Evolutionary conservation across 2,329 filamentous ascomycete genomes (phyloP).

Genomic region (Trichoderma pleuroti): DNA sequence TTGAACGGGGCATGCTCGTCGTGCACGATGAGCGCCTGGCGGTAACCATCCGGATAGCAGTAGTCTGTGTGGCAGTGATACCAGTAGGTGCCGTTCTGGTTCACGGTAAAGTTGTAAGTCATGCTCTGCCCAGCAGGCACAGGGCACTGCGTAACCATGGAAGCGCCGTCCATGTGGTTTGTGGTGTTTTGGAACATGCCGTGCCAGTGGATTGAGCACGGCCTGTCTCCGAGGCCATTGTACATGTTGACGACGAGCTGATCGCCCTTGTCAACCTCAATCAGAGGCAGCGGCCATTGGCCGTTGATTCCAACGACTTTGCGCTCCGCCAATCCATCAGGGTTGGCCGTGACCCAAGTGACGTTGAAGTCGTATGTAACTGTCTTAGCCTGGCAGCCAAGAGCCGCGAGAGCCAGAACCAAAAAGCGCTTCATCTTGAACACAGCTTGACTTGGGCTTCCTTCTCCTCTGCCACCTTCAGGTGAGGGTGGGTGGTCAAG

Average conservation of each 20-base stretch:
- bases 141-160: constrained; percentile 54
- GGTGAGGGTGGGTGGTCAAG: neutral
- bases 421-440: neutral
- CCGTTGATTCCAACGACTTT: constrained; percentile 63
- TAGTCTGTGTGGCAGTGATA: constrained; percentile 52
- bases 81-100: constrained; percentile 60
- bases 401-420: constrained; percentile 5
- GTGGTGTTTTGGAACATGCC: constrained; percentile 58
- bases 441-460: neutral
- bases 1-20: constrained; percentile 49
- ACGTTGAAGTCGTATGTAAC: constrained; percentile 58
- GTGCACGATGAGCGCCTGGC: constrained; percentile 53
- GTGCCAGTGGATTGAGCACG: constrained; percentile 57
- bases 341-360: constrained; percentile 58
- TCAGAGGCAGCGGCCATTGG: constrained; percentile 60
- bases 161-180: constrained; percentile 58
- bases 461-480: neutral
- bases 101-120: constrained; percentile 55
- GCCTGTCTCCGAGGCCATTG: constrained; percentile 46
- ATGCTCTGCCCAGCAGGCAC: constrained; percentile 51
- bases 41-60: constrained; percentile 25
- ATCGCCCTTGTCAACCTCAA: constrained; percentile 54
- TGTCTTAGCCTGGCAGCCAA: constrained; percentile 30
- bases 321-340: constrained; percentile 55
- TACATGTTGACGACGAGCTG: constrained; percentile 46